These are phyloP conservation scores for Podaxis pistillaris DNA, from an alignment of 768 basidiomycete species.

Conservation along the genomic window DNA sequence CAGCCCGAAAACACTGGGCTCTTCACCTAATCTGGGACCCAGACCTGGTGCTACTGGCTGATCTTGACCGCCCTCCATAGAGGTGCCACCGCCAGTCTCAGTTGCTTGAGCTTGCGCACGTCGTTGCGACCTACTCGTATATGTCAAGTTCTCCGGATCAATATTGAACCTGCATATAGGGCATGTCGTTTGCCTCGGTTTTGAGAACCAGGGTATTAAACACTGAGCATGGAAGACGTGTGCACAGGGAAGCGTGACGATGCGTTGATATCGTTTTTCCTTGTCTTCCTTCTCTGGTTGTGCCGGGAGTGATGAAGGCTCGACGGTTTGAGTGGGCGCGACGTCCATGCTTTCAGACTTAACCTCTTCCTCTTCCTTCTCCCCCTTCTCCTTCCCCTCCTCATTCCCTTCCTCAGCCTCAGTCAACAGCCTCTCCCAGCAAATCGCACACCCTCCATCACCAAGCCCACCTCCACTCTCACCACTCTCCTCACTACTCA, in stretches of 20 bases:
- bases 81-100: not conserved
- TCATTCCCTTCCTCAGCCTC: constrained; percentile 26
- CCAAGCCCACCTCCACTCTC: constrained; percentile 29
- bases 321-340: not conserved
- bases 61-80: constrained; percentile 1
- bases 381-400: constrained; percentile 8
- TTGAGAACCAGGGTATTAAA: constrained; percentile 80
- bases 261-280: constrained; percentile 33
- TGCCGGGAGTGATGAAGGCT: not conserved
- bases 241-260: constrained; percentile 74
- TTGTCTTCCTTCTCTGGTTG: constrained; percentile 11
- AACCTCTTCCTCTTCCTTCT: constrained; percentile 9
- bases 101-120: constrained; percentile 10
- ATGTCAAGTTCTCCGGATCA: constrained; percentile 75
- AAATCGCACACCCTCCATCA: constrained; percentile 65
- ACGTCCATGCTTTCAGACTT: not conserved
- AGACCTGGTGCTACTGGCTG: not conserved
- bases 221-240: constrained; percentile 82
- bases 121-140: constrained; percentile 28
- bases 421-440: constrained; percentile 68
- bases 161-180: constrained; percentile 83
- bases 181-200: constrained; percentile 77
- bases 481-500: constrained; percentile 29
- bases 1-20: not conserved
- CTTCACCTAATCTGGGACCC: not conserved